These are phyloP conservation scores for Triticum turgidum DNA, from an alignment of 176 grass and related monocot species.

Conservation along the genomic window DNA sequence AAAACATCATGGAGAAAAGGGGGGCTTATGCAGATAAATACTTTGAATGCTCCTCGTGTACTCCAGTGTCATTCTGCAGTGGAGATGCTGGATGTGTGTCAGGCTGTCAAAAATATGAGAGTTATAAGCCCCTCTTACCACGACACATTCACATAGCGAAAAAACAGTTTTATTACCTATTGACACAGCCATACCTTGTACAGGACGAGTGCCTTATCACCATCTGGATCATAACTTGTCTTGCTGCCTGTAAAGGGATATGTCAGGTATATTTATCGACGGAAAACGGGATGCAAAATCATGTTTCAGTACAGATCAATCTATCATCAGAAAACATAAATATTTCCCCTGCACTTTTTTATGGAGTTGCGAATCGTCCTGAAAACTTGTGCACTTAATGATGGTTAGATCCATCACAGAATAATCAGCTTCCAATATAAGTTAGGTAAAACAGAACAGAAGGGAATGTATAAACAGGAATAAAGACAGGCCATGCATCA, in stretches of 20 bases:
- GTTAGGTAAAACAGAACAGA: background rate
- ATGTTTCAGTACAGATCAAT: slow-evolving; percentile 13
- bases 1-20: too few species aligned
- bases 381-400: background rate
- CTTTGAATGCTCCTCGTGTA: slow-evolving; percentile 92
- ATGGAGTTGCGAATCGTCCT: background rate
- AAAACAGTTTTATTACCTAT: background rate
- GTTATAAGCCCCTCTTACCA: background rate
- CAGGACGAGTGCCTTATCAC: slow-evolving; percentile 84
- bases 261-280: slow-evolving; percentile 9
- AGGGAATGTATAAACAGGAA: background rate
- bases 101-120: slow-evolving; percentile 56
- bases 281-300: background rate
- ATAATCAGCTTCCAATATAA: background rate
- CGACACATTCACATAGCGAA: background rate
- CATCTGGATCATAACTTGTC: slow-evolving; percentile 49
- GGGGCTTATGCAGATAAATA: slow-evolving; percentile 20
- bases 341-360: background rate
- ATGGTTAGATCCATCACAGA: background rate
- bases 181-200: slow-evolving; percentile 70
- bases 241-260: slow-evolving; percentile 45
- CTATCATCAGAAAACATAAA: background rate
- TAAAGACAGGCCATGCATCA: background rate
- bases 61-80: slow-evolving; percentile 56
- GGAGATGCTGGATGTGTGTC: slow-evolving; percentile 45